A percentile compares a stretch with the other conserved stretches of the same genome.
These are phyloP conservation scores for Peronospora farinosa DNA, from an alignment of 352 stramenopile species.

Conservation along the genomic window DNA sequence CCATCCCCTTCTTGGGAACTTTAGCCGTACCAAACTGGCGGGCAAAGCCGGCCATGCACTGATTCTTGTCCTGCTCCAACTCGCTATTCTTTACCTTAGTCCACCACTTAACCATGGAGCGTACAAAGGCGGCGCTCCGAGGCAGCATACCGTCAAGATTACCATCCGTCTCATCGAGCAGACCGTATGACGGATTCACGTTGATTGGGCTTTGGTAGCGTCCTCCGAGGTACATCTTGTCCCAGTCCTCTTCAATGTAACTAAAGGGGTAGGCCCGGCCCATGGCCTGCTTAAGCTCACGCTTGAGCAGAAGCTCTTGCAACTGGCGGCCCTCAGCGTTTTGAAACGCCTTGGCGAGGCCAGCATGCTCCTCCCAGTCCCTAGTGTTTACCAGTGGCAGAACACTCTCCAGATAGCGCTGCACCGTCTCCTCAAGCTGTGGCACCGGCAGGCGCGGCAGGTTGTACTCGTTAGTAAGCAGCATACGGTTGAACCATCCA, in stretches of 20 bases:
- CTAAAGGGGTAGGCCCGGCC: conserved; percentile 86
- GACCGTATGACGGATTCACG: conserved; percentile 85
- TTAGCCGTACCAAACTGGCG: conserved; percentile 84
- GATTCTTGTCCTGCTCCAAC: conserved; percentile 85
- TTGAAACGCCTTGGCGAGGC: conserved; percentile 57
- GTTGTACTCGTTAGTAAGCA: conserved; percentile 71
- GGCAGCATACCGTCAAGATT: conserved; percentile 63
- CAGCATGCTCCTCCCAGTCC: conserved; percentile 61
- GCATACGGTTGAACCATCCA: conserved; percentile 72
- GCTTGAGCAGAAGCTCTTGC: conserved; percentile 58
- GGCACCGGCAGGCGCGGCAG: conserved; percentile 83
- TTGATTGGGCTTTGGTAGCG: conserved; percentile 89
- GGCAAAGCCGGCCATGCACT: conserved; percentile 87
- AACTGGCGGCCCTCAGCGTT: conserved; percentile 43
- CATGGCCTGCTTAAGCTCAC: conserved; percentile 67
- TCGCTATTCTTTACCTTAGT: conserved; percentile 82
- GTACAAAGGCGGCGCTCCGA: conserved; percentile 72
- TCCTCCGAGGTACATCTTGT: conserved; percentile 87
- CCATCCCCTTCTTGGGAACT: conserved; percentile 61
- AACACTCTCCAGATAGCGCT: conserved; percentile 80
- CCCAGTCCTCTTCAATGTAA: conserved; percentile 91
- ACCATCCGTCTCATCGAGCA: conserved; percentile 73
- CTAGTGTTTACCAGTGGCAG: conserved; percentile 62
- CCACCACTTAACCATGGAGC: conserved; percentile 85
- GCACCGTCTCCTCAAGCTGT: conserved; percentile 82